phyloP scores from a whole-genome alignment of 1,139 yeast species.

The Candida sp. region DNA sequence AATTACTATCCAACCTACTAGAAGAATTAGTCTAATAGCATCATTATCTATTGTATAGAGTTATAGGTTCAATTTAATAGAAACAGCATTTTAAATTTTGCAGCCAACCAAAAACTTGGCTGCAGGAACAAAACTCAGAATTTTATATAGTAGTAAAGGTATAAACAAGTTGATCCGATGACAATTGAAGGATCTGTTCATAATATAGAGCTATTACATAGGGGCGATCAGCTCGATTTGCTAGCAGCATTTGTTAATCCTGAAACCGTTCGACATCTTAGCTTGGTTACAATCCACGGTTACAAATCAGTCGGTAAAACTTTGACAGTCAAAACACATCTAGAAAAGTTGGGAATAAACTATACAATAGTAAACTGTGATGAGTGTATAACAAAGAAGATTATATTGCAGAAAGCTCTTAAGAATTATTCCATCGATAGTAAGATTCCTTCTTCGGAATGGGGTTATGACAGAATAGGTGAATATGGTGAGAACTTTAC shows the following conservation, averaged over 20 bases:
- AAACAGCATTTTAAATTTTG: not conserved
- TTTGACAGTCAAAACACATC: conserved; percentile 22
- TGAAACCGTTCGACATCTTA: conserved; percentile 11
- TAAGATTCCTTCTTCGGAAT: conserved; percentile 12
- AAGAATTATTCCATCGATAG: conserved; percentile 26
- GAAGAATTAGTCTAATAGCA: conserved; percentile 20
- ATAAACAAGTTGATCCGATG: too few species aligned
- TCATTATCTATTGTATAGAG: not conserved
- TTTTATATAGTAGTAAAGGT: not conserved
- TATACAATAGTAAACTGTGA: conserved; percentile 33
- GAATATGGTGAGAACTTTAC: conserved; percentile 44
- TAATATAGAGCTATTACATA: conserved; percentile 1
- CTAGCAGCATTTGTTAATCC: conserved; percentile 22
- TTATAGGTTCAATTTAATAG: not conserved
- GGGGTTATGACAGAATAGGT: conserved; percentile 14
- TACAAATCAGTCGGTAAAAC: conserved; percentile 41
- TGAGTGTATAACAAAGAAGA: conserved; percentile 34
- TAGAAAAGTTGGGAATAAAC: conserved; percentile 19
- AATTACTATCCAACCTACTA: conserved; percentile 49
- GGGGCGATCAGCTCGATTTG: conserved; percentile 28
- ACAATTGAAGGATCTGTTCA: not conserved
- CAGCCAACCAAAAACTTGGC: not conserved
- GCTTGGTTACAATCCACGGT: conserved; percentile 36
- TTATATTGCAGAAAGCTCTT: conserved; percentile 37
- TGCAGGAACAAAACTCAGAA: not conserved